Percentiles rank a stretch among this genome's conserved stretches.
Conservation (phyloP, 495 filamentous ascomycete genomes). For the Echria macrotheca region DNA sequence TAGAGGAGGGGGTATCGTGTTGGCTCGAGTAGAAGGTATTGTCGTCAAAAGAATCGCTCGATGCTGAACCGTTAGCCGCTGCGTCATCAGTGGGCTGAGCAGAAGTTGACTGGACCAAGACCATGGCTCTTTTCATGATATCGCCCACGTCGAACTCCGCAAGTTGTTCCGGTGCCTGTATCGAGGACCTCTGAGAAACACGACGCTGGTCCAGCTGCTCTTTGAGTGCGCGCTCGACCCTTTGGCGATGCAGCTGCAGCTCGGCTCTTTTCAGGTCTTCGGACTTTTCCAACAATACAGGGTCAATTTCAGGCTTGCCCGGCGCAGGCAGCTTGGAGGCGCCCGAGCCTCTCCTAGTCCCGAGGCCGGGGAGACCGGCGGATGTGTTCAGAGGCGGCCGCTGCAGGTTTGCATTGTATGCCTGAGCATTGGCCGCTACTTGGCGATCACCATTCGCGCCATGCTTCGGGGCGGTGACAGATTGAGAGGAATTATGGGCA, state of each 20-base stretch:
- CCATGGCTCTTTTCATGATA: conserved; percentile 64
- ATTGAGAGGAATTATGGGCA: too few relatives aligned
- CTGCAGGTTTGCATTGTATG: conserved; percentile 35
- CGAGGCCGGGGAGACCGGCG: conserved; percentile 22
- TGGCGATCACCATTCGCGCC: conserved; percentile 25
- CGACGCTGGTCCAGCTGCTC: conserved; percentile 68
- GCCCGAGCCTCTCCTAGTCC: too few relatives aligned
- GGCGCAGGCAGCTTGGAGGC: conserved; percentile 28
- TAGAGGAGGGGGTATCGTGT: conserved; percentile 45
- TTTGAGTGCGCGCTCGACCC: conserved; percentile 69
- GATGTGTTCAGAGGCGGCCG: conserved; percentile 21
- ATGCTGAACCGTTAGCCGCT: conserved; percentile 52
- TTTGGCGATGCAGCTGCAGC: conserved; percentile 70
- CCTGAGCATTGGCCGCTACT: conserved; percentile 32
- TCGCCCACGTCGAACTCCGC: conserved; percentile 71
- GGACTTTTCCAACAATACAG: conserved; percentile 78
- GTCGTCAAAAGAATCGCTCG: conserved; percentile 79
- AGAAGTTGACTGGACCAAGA: conserved; percentile 51
- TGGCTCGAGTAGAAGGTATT: conserved; percentile 94
- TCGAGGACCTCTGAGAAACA: conserved; percentile 42
- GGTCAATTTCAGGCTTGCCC: conserved; percentile 57
- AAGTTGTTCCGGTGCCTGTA: conserved; percentile 56
- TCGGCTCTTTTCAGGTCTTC: conserved; percentile 79
- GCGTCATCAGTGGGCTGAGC: conserved; percentile 49
- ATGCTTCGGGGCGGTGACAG: conserved; percentile 14